phyloP scores from a whole-genome alignment of 768 basidiomycete genomes.

The Lentinus tigrinus region DNA sequence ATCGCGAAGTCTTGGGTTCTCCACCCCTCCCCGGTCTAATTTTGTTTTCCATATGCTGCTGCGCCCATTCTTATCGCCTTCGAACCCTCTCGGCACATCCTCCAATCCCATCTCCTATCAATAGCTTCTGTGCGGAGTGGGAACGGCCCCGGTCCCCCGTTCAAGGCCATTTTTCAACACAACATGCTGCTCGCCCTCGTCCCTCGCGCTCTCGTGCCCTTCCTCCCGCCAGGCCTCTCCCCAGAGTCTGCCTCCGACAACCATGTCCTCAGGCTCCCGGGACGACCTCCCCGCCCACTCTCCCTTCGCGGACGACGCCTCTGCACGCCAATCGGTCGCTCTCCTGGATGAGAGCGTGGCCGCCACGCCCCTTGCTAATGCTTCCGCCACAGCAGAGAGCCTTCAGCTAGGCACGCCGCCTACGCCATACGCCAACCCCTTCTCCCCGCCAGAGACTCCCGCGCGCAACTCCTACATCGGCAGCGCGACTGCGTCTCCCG shows the following conservation, averaged over 20 bases:
- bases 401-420: neutral
- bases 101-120: conserved; percentile 7
- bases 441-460: conserved; percentile 18
- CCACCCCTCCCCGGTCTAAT: neutral
- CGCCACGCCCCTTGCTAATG: neutral
- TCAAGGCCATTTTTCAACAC: conserved; percentile 4
- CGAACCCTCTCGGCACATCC: neutral
- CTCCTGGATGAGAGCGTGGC: neutral
- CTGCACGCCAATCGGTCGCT: neutral
- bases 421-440: conserved; percentile 7
- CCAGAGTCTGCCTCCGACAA: conserved; percentile 12
- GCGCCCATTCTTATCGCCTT: conserved; percentile 9
- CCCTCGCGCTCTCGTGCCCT: neutral
- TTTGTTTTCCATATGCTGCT: neutral
- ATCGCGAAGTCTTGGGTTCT: neutral
- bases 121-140: conserved; percentile 15
- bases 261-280: conserved; percentile 8
- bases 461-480: conserved; percentile 19
- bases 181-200: neutral
- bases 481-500: conserved; percentile 10
- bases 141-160: neutral
- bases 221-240: neutral
- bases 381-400: neutral
- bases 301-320: conserved; percentile 3
- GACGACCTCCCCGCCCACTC: neutral